phyloP scores from a whole-genome alignment of 805 yeast genomes.

The Ogataea methylovora region DNA sequence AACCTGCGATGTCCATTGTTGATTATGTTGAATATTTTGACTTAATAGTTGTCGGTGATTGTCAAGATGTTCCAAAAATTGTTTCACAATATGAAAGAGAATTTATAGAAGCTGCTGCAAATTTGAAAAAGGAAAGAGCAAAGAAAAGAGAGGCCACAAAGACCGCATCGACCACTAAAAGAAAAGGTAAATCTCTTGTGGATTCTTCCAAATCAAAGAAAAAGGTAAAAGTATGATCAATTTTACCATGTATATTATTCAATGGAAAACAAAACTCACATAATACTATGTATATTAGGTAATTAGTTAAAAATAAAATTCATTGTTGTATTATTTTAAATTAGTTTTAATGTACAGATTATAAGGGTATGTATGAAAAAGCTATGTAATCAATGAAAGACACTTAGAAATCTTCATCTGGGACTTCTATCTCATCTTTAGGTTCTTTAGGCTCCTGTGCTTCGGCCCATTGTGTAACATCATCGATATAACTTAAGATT shows the following conservation, averaged over 20 bases:
- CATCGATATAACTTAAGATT: conserved; percentile 88
- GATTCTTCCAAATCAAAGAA: too few species aligned
- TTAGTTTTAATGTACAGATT: too few species aligned
- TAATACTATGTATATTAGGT: too few species aligned
- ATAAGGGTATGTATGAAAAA: too few species aligned
- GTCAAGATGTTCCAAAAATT: conserved; percentile 44
- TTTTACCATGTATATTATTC: too few species aligned
- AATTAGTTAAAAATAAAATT: too few species aligned
- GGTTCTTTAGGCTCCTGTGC: conserved; percentile 97
- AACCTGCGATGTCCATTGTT: conserved; percentile 41
- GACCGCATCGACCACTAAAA: too few species aligned
- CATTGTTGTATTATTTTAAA: too few species aligned
- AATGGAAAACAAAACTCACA: too few species aligned
- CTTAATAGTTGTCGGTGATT: conserved; percentile 55
- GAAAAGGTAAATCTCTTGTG: too few species aligned
- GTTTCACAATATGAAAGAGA: conserved; percentile 15
- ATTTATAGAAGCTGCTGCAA: conserved; percentile 5
- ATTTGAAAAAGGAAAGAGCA: conserved; percentile 9
- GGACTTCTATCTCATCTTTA: conserved; percentile 62
- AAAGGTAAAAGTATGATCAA: too few species aligned
- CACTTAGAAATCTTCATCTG: conserved; percentile 36
- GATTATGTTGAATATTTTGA: conserved; percentile 48
- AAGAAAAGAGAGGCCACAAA: conserved; percentile 1
- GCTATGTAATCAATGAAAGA: too few species aligned
- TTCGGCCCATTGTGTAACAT: conserved; percentile 97